Evolutionary conservation across 805 yeast species (phyloP).

Genomic region (Jamesozyma hellenica): DNA sequence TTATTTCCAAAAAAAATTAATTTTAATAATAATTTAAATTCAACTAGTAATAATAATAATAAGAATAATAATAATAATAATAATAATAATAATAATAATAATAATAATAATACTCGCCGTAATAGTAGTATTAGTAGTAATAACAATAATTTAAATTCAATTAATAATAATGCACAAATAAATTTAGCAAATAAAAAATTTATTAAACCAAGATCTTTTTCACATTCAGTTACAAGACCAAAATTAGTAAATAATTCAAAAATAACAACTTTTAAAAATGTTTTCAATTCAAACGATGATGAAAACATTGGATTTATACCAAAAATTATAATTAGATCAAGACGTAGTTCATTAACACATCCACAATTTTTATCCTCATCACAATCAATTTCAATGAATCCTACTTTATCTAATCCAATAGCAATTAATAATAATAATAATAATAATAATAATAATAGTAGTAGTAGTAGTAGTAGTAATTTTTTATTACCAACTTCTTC

Average conservation of each 20-base stretch:
- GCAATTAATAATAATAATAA: neutral
- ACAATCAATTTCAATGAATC: neutral
- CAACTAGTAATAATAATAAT: too few relatives aligned
- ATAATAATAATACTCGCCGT: too few relatives aligned
- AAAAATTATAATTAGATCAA: constrained; percentile 28
- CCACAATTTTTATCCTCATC: neutral
- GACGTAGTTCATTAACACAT: constrained; percentile 24
- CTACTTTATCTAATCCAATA: too few relatives aligned
- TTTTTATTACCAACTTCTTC: constrained; percentile 1
- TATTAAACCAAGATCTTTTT: constrained; percentile 26
- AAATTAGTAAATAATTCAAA: neutral
- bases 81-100: too few relatives aligned
- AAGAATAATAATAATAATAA: too few relatives aligned
- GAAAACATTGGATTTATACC: constrained; percentile 30
- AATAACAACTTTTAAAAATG: neutral
- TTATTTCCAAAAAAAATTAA: too few relatives aligned
- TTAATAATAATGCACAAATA: neutral
- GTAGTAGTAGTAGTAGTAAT: neutral
- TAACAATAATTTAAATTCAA: neutral
- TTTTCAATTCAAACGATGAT: constrained; percentile 11
- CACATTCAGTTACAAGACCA: constrained; percentile 21
- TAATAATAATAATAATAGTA: neutral
- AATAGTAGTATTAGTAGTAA: neutral
- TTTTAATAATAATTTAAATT: too few relatives aligned
- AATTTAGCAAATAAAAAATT: constrained; percentile 5